Evolutionary conservation across 495 filamentous ascomycete genomes (phyloP).

Genomic region (Neurospora discreta): DNA sequence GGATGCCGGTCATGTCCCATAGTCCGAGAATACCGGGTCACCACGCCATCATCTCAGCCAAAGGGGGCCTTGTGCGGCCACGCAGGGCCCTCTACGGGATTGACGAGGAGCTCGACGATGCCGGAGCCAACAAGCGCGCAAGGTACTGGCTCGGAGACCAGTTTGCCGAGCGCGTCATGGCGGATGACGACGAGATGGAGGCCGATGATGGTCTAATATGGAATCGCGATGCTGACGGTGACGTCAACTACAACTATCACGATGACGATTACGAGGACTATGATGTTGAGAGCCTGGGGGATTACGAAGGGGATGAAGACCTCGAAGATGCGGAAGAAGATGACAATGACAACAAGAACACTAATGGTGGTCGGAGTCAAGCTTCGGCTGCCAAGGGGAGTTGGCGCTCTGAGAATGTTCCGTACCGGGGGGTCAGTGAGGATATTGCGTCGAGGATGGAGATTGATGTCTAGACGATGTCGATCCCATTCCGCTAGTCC

Average conservation of each 20-base stretch:
- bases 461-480: constrained; percentile 26
- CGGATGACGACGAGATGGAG: constrained; percentile 36
- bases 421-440: constrained; percentile 57
- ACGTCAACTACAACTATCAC: constrained; percentile 40
- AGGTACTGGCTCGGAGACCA: constrained; percentile 72
- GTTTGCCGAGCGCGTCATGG: constrained; percentile 29
- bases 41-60: constrained; percentile 6
- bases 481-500: neutral
- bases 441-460: constrained; percentile 67
- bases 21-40: constrained; percentile 32
- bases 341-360: constrained; percentile 34
- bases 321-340: constrained; percentile 19
- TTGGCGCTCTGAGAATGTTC: constrained; percentile 11
- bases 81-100: neutral
- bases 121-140: constrained; percentile 61
- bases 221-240: constrained; percentile 41
- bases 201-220: constrained; percentile 30
- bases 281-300: constrained; percentile 35
- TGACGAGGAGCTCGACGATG: constrained; percentile 3
- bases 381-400: neutral
- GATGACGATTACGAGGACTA: constrained; percentile 34
- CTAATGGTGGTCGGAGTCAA: neutral
- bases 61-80: neutral
- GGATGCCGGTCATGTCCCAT: constrained; percentile 72
- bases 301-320: constrained; percentile 46